Conservation (phyloP, 441 rosid genomes). For the Eutrema salsugineum region DNA sequence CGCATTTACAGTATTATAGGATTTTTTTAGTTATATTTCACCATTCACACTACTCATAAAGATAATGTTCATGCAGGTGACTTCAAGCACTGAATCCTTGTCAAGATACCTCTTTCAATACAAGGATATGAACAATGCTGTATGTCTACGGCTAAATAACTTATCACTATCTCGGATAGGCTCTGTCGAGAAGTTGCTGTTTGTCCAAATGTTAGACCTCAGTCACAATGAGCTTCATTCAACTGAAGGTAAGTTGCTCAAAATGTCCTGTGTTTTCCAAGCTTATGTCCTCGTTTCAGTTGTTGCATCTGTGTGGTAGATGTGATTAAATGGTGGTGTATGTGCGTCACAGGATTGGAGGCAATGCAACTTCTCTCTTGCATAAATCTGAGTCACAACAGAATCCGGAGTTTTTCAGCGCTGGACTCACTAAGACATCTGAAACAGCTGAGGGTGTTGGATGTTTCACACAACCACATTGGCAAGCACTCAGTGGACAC, state of each 20-base stretch:
- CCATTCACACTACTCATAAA: constrained; percentile 1
- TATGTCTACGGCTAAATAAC: constrained; percentile 63
- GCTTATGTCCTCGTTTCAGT: not conserved
- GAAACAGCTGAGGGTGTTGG: constrained; percentile 57
- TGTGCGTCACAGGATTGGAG: constrained; percentile 58
- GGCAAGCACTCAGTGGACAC: constrained; percentile 82
- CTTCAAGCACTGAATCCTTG: constrained; percentile 51
- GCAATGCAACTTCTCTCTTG: constrained; percentile 75
- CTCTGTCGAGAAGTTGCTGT: constrained; percentile 59
- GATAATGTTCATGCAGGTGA: constrained; percentile 51
- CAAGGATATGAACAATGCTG: constrained; percentile 29
- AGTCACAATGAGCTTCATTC: constrained; percentile 81
- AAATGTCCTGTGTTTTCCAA: not conserved
- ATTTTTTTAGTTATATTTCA: not conserved
- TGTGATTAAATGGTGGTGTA: constrained; percentile 3
- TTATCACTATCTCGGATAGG: constrained; percentile 65
- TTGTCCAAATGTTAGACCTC: constrained; percentile 92
- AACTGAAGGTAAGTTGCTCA: constrained; percentile 62
- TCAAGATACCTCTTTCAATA: constrained; percentile 47
- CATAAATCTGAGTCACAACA: constrained; percentile 75
- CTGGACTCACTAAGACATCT: constrained; percentile 66
- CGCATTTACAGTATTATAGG: not conserved
- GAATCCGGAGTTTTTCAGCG: constrained; percentile 63
- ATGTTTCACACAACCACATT: constrained; percentile 77
- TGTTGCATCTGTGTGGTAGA: not conserved